Base-by-base conservation (phyloP, 2,329 filamentous ascomycete species). In the Fusarium sp. region DNA sequence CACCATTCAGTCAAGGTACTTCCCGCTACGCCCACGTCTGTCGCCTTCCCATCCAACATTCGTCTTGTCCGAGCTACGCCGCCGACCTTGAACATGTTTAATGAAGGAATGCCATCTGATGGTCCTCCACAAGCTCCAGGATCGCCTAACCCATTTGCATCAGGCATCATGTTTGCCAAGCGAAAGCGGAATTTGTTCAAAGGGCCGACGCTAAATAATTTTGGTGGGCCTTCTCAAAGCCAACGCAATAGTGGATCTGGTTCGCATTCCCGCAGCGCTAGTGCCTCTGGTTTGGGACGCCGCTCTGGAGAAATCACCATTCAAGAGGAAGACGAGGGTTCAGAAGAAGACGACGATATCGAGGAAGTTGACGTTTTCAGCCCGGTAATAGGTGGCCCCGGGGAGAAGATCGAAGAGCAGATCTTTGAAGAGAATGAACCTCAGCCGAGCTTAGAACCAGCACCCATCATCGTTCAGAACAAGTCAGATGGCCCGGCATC, bases 1-100 rank as follows among this genome's bases (percentile, higher is more conserved):
- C 94, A 98, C 79, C 89, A 93, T 73, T 97, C 93, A 0, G 92
- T 98, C 75, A 98, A 98, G 82, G 92, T 98, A n/a, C 89, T 98
- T 5, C 95, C 96, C 2, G 93, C 93, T 0, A 97, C 95, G 0
- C 95, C 95, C 0, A 95, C 92, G 1, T 83, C 88, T 5, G 85
- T 86, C 18, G 84, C 89, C 2, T 97, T 98, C 76, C 95, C 95
- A 1, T 93, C 90, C 55, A 97, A 95, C 73, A 93, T 98, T 65
- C 91, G 95, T 5, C 85, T 98, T 15, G 93, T 95, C 3, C 89
- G 94, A 33, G 84, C 85, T 1, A 84, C 87, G 4, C 82, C 87
- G 0, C 83, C 86, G 13, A 81, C 86, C 0, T 77, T 88, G 26
- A 84, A 81, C 37, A 77, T 86, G 13, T 90, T 89, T 74, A 89